A percentile compares a stretch with the other conserved stretches of the same genome.
Evolutionary conservation across 1,139 yeast species (phyloP).

Genomic region (Debaryomyces sp.): DNA sequence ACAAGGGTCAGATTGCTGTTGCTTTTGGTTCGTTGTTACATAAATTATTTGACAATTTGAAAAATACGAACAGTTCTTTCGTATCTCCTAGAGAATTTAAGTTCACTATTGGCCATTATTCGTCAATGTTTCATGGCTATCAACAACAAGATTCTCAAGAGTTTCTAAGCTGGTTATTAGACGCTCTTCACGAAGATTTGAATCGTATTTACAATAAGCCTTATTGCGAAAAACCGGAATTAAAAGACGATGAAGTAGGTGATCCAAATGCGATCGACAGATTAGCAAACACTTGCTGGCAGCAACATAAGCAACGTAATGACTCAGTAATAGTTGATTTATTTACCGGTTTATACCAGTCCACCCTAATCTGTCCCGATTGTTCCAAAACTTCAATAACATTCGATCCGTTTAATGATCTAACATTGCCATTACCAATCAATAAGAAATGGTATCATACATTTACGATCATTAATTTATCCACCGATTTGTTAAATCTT

Average conservation of each 20-base stretch:
- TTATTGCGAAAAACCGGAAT: constrained; percentile 85
- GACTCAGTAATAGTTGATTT: constrained; percentile 84
- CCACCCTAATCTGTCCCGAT: constrained; percentile 85
- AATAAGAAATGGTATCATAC: constrained; percentile 73
- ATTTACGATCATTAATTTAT: constrained; percentile 62
- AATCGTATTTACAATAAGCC: constrained; percentile 84
- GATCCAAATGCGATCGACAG: constrained; percentile 56
- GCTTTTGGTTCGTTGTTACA: constrained; percentile 71
- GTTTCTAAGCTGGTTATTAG: constrained; percentile 83
- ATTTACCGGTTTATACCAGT: constrained; percentile 88
- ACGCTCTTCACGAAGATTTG: constrained; percentile 92
- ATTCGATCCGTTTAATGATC: constrained; percentile 91
- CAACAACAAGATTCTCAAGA: constrained; percentile 97
- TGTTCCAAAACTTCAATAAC: constrained; percentile 84
- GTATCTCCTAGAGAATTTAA: constrained; percentile 77
- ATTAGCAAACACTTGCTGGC: constrained; percentile 81
- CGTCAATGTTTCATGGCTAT: constrained; percentile 83
- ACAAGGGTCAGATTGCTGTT: constrained; percentile 75
- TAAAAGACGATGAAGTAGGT: constrained; percentile 59
- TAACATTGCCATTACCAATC: constrained; percentile 87
- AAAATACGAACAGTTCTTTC: constrained; percentile 13
- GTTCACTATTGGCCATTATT: constrained; percentile 74
- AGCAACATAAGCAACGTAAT: constrained; percentile 75
- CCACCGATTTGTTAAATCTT: constrained; percentile 42
- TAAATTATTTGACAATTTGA: constrained; percentile 48